A percentile compares a stretch with the other conserved stretches of the same genome.
These are phyloP conservation scores for Cyberlindnera mrakii DNA, from an alignment of 805 yeast genomes.

Conservation along the genomic window DNA sequence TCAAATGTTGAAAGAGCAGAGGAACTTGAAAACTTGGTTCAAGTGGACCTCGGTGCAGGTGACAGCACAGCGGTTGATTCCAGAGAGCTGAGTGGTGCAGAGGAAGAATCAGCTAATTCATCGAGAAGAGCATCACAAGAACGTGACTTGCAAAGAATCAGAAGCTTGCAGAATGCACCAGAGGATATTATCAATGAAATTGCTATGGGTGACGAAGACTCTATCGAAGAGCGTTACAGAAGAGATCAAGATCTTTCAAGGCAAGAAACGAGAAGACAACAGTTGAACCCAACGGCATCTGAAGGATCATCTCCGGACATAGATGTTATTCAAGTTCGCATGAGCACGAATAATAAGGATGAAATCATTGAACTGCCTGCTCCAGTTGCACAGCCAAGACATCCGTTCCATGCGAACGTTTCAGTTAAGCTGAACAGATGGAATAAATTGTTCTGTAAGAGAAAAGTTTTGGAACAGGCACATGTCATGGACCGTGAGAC, in stretches of 20 bases:
- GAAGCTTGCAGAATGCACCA: constrained; percentile 11
- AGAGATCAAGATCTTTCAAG: constrained; percentile 6
- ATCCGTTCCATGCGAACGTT: constrained; percentile 14
- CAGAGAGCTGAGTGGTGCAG: background rate
- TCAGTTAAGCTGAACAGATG: constrained; percentile 2
- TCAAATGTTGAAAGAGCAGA: constrained; percentile 25
- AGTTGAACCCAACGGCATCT: no score
- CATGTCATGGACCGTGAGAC: constrained; percentile 15
- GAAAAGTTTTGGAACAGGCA: constrained; percentile 17
- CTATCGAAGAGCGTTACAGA: constrained; percentile 16
- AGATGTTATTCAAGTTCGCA: no score
- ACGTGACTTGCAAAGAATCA: constrained; percentile 4
- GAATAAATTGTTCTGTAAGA: constrained; percentile 17
- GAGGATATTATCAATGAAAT: constrained; percentile 14
- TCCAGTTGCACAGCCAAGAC: constrained; percentile 11
- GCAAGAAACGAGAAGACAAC: no score
- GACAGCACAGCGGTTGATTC: constrained; percentile 1
- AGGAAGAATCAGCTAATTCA: background rate
- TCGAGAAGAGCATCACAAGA: background rate
- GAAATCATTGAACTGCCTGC: constrained; percentile 8
- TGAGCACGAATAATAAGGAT: background rate
- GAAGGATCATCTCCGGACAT: no score
- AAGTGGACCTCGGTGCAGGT: constrained; percentile 6
- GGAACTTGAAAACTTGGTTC: constrained; percentile 16
- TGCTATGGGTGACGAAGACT: constrained; percentile 22